Conservation (phyloP, 768 basidiomycete genomes). For the Trametes cingulata region DNA sequence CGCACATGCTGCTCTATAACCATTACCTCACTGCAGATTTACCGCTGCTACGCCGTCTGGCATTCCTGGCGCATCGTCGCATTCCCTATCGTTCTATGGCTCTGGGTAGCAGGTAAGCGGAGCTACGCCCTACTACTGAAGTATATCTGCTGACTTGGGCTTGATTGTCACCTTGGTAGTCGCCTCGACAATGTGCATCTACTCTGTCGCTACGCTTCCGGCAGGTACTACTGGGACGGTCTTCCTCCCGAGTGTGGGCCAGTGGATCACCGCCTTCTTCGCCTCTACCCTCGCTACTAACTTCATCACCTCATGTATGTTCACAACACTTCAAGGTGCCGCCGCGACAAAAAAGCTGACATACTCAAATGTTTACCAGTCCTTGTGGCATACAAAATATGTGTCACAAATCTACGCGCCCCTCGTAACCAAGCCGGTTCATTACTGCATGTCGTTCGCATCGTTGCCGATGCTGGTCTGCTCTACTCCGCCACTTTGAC, state of each 20-base stretch:
- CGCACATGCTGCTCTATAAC: not conserved
- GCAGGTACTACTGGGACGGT: conserved; percentile 11
- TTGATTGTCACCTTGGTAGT: too few species aligned
- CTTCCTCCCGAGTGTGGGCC: conserved; percentile 20
- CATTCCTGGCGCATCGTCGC: conserved; percentile 23
- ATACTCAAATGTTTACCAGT: conserved; percentile 3
- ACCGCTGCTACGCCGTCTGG: conserved; percentile 33
- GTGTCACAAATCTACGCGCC: conserved; percentile 20
- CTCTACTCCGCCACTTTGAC: conserved; percentile 29
- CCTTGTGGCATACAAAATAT: conserved; percentile 30
- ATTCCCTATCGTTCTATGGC: conserved; percentile 24
- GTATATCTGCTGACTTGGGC: too few species aligned
- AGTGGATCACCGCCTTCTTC: conserved; percentile 30
- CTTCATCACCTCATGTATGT: conserved; percentile 24
- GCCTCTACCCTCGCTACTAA: conserved; percentile 26
- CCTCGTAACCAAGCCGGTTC: conserved; percentile 7
- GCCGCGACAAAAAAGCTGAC: not conserved
- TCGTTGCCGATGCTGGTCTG: conserved; percentile 29
- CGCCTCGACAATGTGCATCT: too few species aligned
- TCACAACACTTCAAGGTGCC: not conserved
- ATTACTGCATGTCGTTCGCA: conserved; percentile 23
- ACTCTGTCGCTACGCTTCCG: conserved; percentile 18
- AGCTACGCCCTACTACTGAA: too few species aligned
- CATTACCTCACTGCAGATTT: conserved; percentile 21
- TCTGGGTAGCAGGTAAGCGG: not conserved